Conservation (phyloP, 2,329 filamentous ascomycete genomes). For the Talaromyces pinophilus region DNA sequence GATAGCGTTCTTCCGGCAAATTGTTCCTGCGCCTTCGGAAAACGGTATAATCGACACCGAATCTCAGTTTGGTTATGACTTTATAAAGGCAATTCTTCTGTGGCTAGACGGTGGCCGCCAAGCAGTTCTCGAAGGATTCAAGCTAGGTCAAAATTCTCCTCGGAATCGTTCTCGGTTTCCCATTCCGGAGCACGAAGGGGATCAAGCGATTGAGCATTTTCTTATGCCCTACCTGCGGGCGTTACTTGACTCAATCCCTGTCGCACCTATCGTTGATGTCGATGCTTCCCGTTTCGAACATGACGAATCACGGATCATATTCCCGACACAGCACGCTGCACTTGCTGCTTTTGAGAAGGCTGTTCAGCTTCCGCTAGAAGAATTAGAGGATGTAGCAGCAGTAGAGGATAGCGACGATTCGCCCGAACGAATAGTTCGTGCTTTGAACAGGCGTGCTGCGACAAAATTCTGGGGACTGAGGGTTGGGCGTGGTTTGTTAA, state of each 20-base stretch:
- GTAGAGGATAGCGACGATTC: conserved; percentile 22
- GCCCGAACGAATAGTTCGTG: conserved; percentile 31
- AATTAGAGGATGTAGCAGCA: conserved; percentile 47
- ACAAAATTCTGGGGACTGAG: conserved; percentile 60
- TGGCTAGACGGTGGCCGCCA: conserved; percentile 63
- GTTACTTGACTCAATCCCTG: conserved; percentile 52
- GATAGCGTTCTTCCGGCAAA: conserved; percentile 49
- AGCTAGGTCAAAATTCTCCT: conserved; percentile 44
- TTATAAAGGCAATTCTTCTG: conserved; percentile 63
- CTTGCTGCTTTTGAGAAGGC: conserved; percentile 59
- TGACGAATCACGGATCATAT: conserved; percentile 56
- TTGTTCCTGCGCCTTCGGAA: conserved; percentile 51
- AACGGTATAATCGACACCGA: conserved; percentile 40
- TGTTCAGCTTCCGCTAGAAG: conserved; percentile 55
- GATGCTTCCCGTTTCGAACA: conserved; percentile 61
- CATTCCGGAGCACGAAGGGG: conserved; percentile 52
- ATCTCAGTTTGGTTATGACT: conserved; percentile 64
- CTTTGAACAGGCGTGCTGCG: conserved; percentile 38
- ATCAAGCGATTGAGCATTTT: conserved; percentile 57
- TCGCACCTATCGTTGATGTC: conserved; percentile 58
- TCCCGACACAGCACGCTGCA: conserved; percentile 55
- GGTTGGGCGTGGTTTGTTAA: conserved; percentile 60
- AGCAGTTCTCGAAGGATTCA: conserved; percentile 59
- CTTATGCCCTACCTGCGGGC: conserved; percentile 62
- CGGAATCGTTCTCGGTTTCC: conserved; percentile 52